Percentiles rank a stretch among this genome's conserved stretches.
phyloP scores from a whole-genome alignment of 768 basidiomycete species.

The Hypholoma fasciculare region DNA sequence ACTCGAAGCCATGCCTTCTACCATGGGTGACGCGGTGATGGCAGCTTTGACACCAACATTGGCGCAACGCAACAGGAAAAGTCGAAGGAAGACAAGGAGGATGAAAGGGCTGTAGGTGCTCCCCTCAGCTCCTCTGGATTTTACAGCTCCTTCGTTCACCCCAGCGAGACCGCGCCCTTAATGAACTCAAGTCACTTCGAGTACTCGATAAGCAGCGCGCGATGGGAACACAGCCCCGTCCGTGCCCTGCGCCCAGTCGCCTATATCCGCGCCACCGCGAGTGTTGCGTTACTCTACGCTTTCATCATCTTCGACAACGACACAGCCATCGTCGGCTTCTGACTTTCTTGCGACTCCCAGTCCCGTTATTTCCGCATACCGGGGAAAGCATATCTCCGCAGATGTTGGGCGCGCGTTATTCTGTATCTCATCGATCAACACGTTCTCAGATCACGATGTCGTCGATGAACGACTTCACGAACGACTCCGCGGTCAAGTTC shows the following conservation, averaged over 20 bases:
- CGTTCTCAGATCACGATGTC: constrained; percentile 68
- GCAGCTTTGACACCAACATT: constrained; percentile 53
- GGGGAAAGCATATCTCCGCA: constrained; percentile 37
- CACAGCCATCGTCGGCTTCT: constrained; percentile 32
- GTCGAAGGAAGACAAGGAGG: constrained; percentile 44
- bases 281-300: constrained; percentile 36
- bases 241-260: constrained; percentile 35
- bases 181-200: constrained; percentile 89
- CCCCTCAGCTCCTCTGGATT: constrained; percentile 29
- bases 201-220: constrained; percentile 89
- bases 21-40: constrained; percentile 81
- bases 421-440: background rate
- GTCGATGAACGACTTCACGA: constrained; percentile 96
- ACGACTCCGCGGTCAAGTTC: constrained; percentile 96
- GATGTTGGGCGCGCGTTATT: constrained; percentile 38
- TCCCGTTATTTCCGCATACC: constrained; percentile 42
- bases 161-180: constrained; percentile 76
- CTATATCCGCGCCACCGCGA: constrained; percentile 40
- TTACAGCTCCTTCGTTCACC: constrained; percentile 45
- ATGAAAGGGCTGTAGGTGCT: constrained; percentile 22
- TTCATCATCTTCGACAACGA: constrained; percentile 28
- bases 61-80: constrained; percentile 36
- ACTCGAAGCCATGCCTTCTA: constrained; percentile 76
- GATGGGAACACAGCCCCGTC: constrained; percentile 70
- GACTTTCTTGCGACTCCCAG: constrained; percentile 37